Percentiles rank a stretch among this genome's conserved stretches.
Conservation (phyloP, 1,139 yeast species). For the Hemisphaericaspora xylofermentans region DNA sequence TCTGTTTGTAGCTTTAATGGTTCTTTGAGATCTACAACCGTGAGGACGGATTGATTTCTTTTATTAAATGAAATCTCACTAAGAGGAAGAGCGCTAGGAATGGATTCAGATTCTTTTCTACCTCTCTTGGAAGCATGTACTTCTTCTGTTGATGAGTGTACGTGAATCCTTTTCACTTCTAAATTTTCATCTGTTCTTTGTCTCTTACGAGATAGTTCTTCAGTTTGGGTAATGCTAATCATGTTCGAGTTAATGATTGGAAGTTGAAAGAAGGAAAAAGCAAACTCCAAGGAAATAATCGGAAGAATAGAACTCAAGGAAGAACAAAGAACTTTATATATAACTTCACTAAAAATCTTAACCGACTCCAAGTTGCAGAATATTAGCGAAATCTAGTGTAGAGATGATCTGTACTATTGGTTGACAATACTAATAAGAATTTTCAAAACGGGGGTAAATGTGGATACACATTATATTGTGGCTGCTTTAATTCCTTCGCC, state of each 20-base stretch:
- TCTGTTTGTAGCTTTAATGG: slow-evolving; percentile 17
- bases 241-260: neutral
- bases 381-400: too few relatives aligned
- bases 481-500: too few relatives aligned
- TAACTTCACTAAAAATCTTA: too few relatives aligned
- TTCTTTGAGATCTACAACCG: slow-evolving; percentile 16
- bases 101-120: too few relatives aligned
- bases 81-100: too few relatives aligned
- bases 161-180: neutral
- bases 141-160: neutral
- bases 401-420: too few relatives aligned
- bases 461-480: neutral
- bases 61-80: slow-evolving; percentile 7
- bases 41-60: slow-evolving; percentile 14
- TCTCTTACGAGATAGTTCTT: slow-evolving; percentile 13
- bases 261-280: neutral
- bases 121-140: neutral
- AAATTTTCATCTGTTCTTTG: slow-evolving; percentile 7
- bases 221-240: slow-evolving; percentile 6
- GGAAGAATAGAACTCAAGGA: too few relatives aligned
- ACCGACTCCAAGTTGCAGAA: too few relatives aligned
- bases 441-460: too few relatives aligned
- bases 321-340: too few relatives aligned
- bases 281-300: too few relatives aligned
- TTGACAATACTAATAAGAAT: too few relatives aligned